Evolutionary conservation across 768 basidiomycete species (phyloP), one percentile per base, ranked within the genome.

Genomic region (Mycena vitilis): DNA sequence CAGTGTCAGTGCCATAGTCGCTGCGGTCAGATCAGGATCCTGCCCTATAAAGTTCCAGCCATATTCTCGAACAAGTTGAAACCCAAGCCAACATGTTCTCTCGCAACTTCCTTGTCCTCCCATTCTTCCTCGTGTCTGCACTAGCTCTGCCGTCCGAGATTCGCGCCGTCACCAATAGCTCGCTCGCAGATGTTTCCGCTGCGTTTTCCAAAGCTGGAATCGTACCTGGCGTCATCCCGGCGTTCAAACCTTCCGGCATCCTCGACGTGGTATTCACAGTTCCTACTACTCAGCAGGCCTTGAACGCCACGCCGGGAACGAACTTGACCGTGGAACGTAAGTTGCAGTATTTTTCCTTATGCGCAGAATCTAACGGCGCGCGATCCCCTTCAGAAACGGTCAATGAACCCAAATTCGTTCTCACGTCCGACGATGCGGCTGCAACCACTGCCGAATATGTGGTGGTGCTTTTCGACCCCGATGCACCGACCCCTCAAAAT

Each of bases 401-500:
- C 34, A 75, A 65, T 44, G 73, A 78, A 42, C 84, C 82, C 18
- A 60, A 73, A 53, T 79, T 81, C 64, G 76, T 73, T 60, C 70
- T 81, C 63, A 69, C 72, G 65, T 69, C 75, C 25, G 70, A 77
- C 47, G 72, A 74, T 20, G 53, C 74, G n/a, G 49, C 70, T 49
- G 67, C 68, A 48, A 63, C 70, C 18, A 78, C 74, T 65, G 69
- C 73, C 42, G 74, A 78, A 18, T 83, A 80, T 68, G 79, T 85
- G 30, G 60, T 85, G 18, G 77, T 78, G 20, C 72, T 85, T 44
- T 75, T 85, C 44, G 84, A 85, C 69, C 84, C 82, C 36, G 83
- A 85, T 69, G 83, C 80, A 1, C 81, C 83, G 25, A 81, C 80
- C 23, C 81, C 81, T 0, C 79, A 82, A 60, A 80, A 82, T 63